These are phyloP conservation scores for Emericellopsis terricola DNA, from an alignment of 495 filamentous ascomycete genomes.

Conservation along the genomic window DNA sequence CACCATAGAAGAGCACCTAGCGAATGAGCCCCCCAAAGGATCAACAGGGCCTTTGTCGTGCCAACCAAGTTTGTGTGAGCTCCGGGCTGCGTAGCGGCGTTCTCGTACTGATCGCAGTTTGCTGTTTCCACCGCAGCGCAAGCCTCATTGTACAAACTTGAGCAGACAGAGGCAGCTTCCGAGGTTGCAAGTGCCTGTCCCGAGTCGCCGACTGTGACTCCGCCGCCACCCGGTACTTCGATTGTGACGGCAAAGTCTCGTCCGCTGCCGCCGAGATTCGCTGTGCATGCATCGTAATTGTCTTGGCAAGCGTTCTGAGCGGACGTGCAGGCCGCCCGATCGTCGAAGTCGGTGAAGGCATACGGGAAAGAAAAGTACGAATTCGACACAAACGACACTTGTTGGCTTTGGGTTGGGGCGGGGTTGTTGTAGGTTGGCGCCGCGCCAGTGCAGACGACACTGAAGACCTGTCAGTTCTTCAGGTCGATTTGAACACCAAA, in stretches of 20 bases:
- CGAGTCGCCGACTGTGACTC: conserved; percentile 20
- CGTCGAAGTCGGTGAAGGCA: conserved; percentile 46
- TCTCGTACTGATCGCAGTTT: no score
- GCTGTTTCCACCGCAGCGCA: conserved; percentile 38
- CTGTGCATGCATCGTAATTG: conserved; percentile 45
- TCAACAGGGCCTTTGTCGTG: no score
- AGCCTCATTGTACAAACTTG: conserved; percentile 38
- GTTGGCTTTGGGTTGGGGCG: conserved; percentile 23
- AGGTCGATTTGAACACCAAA: neutral
- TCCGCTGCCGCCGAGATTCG: conserved; percentile 34
- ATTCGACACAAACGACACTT: conserved; percentile 27
- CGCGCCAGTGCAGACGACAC: conserved; percentile 26
- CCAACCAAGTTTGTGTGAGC: no score
- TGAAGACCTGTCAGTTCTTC: no score
- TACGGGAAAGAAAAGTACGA: conserved; percentile 46
- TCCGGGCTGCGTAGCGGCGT: no score
- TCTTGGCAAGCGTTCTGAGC: conserved; percentile 47
- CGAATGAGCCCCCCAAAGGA: no score
- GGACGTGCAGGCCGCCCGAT: conserved; percentile 42
- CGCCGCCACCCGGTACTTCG: conserved; percentile 36
- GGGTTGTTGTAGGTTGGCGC: conserved; percentile 16
- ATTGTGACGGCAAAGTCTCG: conserved; percentile 42
- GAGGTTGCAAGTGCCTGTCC: conserved; percentile 14
- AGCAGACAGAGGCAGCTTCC: conserved; percentile 45
- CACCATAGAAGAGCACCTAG: no score